Evolutionary conservation across 169 alveolate genomes (phyloP).

Genomic region (Eimeria sp.): DNA sequence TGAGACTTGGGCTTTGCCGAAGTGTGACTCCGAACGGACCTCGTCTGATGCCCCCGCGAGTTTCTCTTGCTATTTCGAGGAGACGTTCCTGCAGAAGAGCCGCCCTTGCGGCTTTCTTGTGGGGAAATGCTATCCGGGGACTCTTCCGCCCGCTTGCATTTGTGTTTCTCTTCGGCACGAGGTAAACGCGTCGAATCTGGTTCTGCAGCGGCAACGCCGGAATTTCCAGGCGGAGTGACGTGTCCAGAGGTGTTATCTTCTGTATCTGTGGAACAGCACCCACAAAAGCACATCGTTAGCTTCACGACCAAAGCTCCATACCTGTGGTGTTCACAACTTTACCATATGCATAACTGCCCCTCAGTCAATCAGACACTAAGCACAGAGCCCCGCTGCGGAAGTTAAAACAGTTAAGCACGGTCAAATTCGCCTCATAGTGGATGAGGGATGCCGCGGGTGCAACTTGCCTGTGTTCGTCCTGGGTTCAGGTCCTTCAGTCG

Average conservation of each 20-base stretch:
- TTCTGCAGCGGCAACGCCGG: not conserved
- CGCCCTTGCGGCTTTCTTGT: not conserved
- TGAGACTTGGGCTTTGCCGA: not conserved
- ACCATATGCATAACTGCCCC: not conserved
- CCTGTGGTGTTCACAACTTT: not conserved
- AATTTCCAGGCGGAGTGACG: not conserved
- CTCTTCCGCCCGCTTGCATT: not conserved
- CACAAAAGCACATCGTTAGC: not conserved
- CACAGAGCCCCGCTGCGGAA: not conserved
- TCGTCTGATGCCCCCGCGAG: not conserved
- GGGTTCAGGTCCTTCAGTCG: not conserved
- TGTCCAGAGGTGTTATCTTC: not conserved
- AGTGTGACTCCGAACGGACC: slow-evolving; percentile 15
- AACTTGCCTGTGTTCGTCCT: slow-evolving; percentile 25
- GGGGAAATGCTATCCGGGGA: slow-evolving; percentile 28
- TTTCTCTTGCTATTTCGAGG: not conserved
- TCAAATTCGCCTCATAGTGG: not conserved
- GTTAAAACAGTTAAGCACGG: not conserved
- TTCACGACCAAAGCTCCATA: not conserved
- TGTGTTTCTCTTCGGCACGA: not conserved
- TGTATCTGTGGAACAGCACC: not conserved
- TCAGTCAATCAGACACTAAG: not conserved
- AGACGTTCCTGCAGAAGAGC: not conserved
- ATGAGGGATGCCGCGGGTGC: not conserved
- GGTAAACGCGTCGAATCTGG: not conserved